A percentile compares a stretch with the other conserved stretches of the same genome.
Evolutionary conservation across 257 asterid species (phyloP).

Genomic region (Gentiana straminea): DNA sequence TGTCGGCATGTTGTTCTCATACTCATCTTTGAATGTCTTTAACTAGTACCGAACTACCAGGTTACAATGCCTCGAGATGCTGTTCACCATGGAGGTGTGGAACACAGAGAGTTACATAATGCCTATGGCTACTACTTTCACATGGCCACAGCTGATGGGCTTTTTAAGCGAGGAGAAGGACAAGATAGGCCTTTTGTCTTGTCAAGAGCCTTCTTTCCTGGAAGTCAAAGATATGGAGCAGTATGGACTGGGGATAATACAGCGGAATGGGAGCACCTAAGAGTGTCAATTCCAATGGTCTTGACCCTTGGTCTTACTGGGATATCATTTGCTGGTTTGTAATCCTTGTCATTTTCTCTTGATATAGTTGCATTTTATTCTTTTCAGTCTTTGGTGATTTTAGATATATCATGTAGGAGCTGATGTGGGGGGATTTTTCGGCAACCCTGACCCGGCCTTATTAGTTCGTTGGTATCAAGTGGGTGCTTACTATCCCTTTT

Average conservation of each 20-base stretch:
- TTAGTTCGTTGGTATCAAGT: constrained; percentile 98
- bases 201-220: constrained; percentile 92
- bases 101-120: constrained; percentile 92
- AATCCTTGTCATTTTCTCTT: constrained; percentile 6
- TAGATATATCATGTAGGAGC: constrained; percentile 51
- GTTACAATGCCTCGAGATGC: constrained; percentile 93
- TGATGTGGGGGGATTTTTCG: constrained; percentile 97
- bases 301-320: constrained; percentile 90
- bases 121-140: constrained; percentile 94
- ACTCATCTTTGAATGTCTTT: no score
- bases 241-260: constrained; percentile 97
- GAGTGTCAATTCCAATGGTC: constrained; percentile 92
- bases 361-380: neutral
- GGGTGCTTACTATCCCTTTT: constrained; percentile 96
- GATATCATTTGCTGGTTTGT: constrained; percentile 77
- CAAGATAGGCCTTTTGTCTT: constrained; percentile 91
- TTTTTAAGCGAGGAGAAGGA: constrained; percentile 67
- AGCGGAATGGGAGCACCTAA: constrained; percentile 93
- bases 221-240: constrained; percentile 93
- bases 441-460: constrained; percentile 85
- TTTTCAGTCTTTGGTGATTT: constrained; percentile 8
- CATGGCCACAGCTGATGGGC: constrained; percentile 95
- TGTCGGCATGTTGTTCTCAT: no score
- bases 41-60: constrained; percentile 25
- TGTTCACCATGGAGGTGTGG: constrained; percentile 74